Evolutionary conservation across 306 rosid genomes (phyloP), one percentile per base, ranked within the genome.

Genomic region (Chamaecrista fasciculata): DNA sequence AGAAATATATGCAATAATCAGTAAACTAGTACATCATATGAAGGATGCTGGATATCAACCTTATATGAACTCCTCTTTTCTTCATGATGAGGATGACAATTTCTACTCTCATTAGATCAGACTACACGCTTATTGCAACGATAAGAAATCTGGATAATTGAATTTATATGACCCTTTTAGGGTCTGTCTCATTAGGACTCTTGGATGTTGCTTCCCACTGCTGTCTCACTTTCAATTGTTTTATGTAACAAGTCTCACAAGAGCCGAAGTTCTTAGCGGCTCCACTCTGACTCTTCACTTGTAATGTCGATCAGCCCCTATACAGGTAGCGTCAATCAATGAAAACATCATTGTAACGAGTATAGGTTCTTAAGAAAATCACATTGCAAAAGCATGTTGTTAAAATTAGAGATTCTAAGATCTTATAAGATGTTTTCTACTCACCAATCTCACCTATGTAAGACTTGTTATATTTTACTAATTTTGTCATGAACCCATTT

Each of bases 41-140:
- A 83, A 71, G 29, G 72, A 70, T 81, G 76, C 43, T 21, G 85
- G 90, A 66, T 81, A 71, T 66, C 82, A 78, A 33, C 83, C 85
- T 62, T 79, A 44, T 39, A 40, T 53, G 14, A 56, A 40, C 58
- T 57, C 23, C 65, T 66, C 61, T 80, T 80, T 66, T 75, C 62
- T 71, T 80, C 58, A 33, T 2, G 67, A 77, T 51, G 77, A 82
- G 69, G 83, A 74, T 70, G 67, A 50, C 39, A 80, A 76, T 68
- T 43, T 50, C 53, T 64, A 43, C 56, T 67, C 23, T 49, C 36
- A 37, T 58, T 75, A 65, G 36, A 46, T 42, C 64, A 24, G 24
- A 44, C 43, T 66, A 47, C 51, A 25, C 56, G 29, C 64, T 24
- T 57, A n/a, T 37, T 24, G 5, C 37, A 25, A 12, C 28, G 51